These are phyloP conservation scores for Phyllosticta capitalensis DNA, from an alignment of 2,329 filamentous ascomycete genomes.

Conservation along the genomic window DNA sequence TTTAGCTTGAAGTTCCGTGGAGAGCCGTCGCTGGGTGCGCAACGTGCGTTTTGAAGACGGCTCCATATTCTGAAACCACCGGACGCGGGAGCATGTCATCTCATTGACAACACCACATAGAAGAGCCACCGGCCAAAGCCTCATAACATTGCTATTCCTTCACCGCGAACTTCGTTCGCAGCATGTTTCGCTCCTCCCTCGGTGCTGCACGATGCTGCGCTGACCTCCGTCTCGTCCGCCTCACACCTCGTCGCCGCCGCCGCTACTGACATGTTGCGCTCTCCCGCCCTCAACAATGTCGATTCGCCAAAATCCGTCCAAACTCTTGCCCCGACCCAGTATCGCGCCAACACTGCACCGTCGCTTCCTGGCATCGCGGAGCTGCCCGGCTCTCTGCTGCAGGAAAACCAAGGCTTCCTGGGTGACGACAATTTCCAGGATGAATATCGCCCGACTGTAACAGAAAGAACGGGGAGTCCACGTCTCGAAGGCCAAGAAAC, in stretches of 20 bases:
- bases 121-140: conserved; percentile 6
- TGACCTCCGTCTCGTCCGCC: conserved; percentile 19
- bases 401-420: conserved; percentile 24
- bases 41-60: not conserved
- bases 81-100: not conserved
- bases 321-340: conserved; percentile 17
- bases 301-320: conserved; percentile 15
- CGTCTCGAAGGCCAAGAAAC: not conserved
- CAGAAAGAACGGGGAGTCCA: not conserved
- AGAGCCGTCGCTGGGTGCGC: not conserved
- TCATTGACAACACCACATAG: conserved; percentile 3
- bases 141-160: not conserved
- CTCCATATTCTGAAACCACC: not conserved
- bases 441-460: not conserved
- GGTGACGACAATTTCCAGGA: conserved; percentile 3
- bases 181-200: conserved; percentile 19
- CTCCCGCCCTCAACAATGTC: conserved; percentile 29
- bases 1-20: not conserved
- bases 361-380: conserved; percentile 25
- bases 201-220: conserved; percentile 21
- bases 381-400: conserved; percentile 15
- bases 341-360: conserved; percentile 32
- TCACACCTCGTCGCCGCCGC: conserved; percentile 28
- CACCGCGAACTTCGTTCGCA: not conserved
- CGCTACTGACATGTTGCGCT: conserved; percentile 35